phyloP scores from a whole-genome alignment of 2,329 filamentous ascomycete species.

The Xylaria sp. region DNA sequence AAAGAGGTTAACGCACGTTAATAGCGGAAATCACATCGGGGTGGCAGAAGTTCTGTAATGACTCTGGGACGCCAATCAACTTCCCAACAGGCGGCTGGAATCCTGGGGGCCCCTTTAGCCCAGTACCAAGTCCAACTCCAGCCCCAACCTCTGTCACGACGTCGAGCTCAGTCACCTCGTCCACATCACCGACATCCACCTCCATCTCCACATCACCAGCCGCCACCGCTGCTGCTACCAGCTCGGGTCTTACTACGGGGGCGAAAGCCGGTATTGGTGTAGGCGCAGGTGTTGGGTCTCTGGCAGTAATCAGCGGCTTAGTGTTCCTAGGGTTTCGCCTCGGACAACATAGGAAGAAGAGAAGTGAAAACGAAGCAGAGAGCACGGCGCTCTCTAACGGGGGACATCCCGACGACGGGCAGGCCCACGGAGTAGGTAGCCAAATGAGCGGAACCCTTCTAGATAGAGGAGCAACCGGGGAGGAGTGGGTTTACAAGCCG shows the following conservation, averaged over 20 bases:
- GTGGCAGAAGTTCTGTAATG: slow-evolving; percentile 34
- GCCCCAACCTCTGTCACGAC: background rate
- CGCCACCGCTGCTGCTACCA: background rate
- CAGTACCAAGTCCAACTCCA: background rate
- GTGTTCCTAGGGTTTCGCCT: slow-evolving; percentile 31
- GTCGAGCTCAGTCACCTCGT: slow-evolving; percentile 4
- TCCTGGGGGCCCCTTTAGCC: background rate
- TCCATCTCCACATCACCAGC: slow-evolving; percentile 19
- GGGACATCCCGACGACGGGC: slow-evolving; percentile 9
- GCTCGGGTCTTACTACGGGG: slow-evolving; percentile 27
- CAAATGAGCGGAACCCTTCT: background rate
- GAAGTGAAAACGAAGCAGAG: background rate
- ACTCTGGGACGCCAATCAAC: slow-evolving; percentile 19
- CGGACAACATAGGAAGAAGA: slow-evolving; percentile 17
- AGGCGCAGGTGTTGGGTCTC: slow-evolving; percentile 49
- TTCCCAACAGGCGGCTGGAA: background rate
- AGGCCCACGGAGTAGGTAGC: background rate
- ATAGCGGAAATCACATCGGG: slow-evolving; percentile 29
- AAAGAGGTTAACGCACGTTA: slow-evolving; percentile 19
- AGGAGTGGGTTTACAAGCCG: slow-evolving; percentile 23
- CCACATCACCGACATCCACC: slow-evolving; percentile 7
- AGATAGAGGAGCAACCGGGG: no score
- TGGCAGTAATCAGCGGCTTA: slow-evolving; percentile 37
- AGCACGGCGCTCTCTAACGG: background rate
- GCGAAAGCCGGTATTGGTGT: slow-evolving; percentile 50